Percentiles rank a stretch among this genome's conserved stretches.
Conservation (phyloP, 306 rosid genomes). For the Pterocarpus macrocarpus region DNA sequence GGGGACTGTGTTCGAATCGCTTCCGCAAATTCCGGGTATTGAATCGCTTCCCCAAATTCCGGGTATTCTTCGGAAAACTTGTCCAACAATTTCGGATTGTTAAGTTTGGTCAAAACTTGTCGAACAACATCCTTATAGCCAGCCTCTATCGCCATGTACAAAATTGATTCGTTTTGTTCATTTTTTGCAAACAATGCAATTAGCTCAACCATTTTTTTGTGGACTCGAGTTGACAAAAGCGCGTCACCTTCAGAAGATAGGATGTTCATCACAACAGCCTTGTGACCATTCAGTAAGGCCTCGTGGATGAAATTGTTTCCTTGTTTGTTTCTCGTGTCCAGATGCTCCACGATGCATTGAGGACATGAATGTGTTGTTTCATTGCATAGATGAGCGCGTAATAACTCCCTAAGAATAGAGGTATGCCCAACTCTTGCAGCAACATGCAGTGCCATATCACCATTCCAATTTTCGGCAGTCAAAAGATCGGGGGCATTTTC, state of each 20-base stretch:
- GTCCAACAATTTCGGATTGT: too few species aligned
- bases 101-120: background rate
- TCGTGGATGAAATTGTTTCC: constrained; percentile 25
- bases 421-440: background rate
- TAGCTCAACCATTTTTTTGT: background rate
- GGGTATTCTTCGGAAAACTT: too few species aligned
- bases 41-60: background rate
- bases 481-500: background rate
- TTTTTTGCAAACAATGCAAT: background rate
- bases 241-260: too few species aligned
- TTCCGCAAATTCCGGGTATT: too few species aligned
- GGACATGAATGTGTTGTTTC: too few species aligned
- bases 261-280: background rate
- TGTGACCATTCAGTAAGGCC: background rate
- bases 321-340: background rate
- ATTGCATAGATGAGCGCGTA: background rate
- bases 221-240: too few species aligned
- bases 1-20: accelerated
- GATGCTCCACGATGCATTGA: too few species aligned
- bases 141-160: background rate
- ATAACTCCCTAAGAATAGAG: background rate
- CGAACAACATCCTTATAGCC: background rate
- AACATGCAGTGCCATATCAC: constrained; percentile 7
- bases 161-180: background rate
- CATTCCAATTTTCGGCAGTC: accelerated